Base-by-base conservation (phyloP, 768 basidiomycete genomes). In the Rhodotorula diobovata region DNA sequence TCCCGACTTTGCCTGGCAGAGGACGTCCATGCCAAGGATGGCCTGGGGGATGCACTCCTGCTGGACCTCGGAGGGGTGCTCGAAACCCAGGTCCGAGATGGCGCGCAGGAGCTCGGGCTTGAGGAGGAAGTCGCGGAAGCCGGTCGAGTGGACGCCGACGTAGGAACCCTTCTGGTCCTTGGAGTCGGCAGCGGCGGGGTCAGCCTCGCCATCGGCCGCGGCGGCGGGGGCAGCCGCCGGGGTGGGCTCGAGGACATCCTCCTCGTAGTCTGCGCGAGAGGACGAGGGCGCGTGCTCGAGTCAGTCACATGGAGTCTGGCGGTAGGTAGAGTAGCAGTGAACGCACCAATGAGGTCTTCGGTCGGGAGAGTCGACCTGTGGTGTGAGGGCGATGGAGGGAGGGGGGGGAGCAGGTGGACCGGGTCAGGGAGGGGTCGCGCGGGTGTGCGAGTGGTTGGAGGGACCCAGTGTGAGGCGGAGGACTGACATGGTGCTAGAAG, bases 31-130 rank as follows among this genome's bases (percentile, higher is more conserved):
- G 73, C 96, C 96, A 64, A 99, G 86, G 77, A 99, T 96, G 68
- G 96, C 95, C 83, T 99, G 96, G 56, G 96, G 96, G 78, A 99
- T 98, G 82, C 96, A 98, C 84, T 99, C 96, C 84, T 99, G 96
- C 84, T 99, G 96, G 74, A 99, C 96, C 86, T 99, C 96, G 61
- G 95, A 98, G 65, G 96, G 96, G 83, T 99, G 96, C 82, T 99
- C 96, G 79, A 99, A 99, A 81, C 96, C 96, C n/a, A 99, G 84
- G 79, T 99, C 96, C 82, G 91, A 93, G 81, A 99, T 99, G 61
- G 96, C 94, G 69, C 96, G 89, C 77, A 98, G 86, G 71, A 99
- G 82, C 80, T 98, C 96, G 50, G 96, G 92, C 83, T 98, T 99
- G 81, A 98, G 84, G 80, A 99, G 84, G 85, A 99, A 99, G 81